These are phyloP conservation scores for Pyrus betulifolia DNA, from an alignment of 306 rosid genomes.

Conservation along the genomic window DNA sequence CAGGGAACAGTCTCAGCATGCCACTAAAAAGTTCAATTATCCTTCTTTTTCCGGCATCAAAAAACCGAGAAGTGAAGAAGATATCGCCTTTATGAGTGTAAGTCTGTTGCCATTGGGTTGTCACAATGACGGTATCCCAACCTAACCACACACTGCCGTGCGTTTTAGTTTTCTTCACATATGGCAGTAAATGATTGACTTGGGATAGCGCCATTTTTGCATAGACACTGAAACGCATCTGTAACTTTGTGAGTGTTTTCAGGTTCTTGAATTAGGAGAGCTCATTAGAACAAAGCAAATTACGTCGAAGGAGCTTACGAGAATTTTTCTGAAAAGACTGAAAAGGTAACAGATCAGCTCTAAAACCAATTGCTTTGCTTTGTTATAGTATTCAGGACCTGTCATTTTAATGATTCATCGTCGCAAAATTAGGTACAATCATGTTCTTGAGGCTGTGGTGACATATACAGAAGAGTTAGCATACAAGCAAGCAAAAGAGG, in stretches of 20 bases:
- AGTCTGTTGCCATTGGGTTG: constrained; percentile 5
- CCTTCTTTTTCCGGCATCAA: constrained; percentile 29
- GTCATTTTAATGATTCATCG: not conserved
- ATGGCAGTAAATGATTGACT: no score
- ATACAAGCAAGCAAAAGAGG: constrained; percentile 65
- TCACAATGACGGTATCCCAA: no score
- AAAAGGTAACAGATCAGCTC: constrained; percentile 39
- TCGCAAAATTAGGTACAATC: constrained; percentile 47
- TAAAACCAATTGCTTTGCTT: constrained; percentile 1
- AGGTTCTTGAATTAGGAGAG: constrained; percentile 77
- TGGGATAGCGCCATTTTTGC: no score
- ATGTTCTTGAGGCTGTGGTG: constrained; percentile 61
- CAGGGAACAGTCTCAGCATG: not conserved
- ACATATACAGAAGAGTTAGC: constrained; percentile 72
- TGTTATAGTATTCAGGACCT: not conserved
- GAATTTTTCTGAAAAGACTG: constrained; percentile 56
- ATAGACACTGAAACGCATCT: no score
- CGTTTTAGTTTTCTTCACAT: no score
- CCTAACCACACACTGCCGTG: no score
- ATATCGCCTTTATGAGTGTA: constrained; percentile 66
- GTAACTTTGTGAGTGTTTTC: not conserved
- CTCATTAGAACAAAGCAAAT: constrained; percentile 62
- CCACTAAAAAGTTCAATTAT: constrained; percentile 33
- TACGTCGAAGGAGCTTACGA: constrained; percentile 66
- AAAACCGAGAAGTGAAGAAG: constrained; percentile 62